Conservation (phyloP, 169 alveolate species). For the Plasmodium berghei region DNA sequence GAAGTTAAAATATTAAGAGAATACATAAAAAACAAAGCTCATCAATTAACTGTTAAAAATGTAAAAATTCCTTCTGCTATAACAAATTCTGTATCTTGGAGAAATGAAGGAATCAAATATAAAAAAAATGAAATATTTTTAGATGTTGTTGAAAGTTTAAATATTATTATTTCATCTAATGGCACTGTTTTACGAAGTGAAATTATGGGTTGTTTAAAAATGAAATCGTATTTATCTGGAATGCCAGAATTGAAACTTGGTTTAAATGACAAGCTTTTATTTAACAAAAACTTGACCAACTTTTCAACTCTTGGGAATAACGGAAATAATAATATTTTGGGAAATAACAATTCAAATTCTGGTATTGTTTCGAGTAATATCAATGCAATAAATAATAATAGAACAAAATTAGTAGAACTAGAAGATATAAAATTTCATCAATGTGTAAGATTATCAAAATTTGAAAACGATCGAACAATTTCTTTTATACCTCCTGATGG, state of each 20-base stretch:
- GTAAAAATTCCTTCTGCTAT: conserved; percentile 94
- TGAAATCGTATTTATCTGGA: conserved; percentile 97
- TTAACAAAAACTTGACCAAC: conserved; percentile 80
- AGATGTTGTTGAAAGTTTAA: conserved; percentile 98
- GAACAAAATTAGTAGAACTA: conserved; percentile 94
- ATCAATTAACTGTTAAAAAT: conserved; percentile 84
- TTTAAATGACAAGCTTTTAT: conserved; percentile 95
- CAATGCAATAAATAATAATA: conserved; percentile 75
- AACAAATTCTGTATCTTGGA: conserved; percentile 95
- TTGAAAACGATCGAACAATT: conserved; percentile 95
- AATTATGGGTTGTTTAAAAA: conserved; percentile 96
- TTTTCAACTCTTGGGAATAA: conserved; percentile 2
- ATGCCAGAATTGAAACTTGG: conserved; percentile 99
- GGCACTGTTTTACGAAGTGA: conserved; percentile 97
- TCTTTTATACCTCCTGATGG: conserved; percentile 99
- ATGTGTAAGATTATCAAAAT: conserved; percentile 92
- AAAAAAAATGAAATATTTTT: conserved; percentile 98
- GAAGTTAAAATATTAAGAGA: conserved; percentile 86
- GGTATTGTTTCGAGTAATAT: conserved; percentile 79
- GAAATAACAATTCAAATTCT: neutral
- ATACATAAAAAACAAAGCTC: conserved; percentile 91
- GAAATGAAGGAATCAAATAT: conserved; percentile 98
- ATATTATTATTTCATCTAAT: conserved; percentile 88
- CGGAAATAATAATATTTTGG: neutral
- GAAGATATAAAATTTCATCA: conserved; percentile 99